Evolutionary conservation across 805 yeast genomes (phyloP).

Genomic region (Candida pseudofarinosa): DNA sequence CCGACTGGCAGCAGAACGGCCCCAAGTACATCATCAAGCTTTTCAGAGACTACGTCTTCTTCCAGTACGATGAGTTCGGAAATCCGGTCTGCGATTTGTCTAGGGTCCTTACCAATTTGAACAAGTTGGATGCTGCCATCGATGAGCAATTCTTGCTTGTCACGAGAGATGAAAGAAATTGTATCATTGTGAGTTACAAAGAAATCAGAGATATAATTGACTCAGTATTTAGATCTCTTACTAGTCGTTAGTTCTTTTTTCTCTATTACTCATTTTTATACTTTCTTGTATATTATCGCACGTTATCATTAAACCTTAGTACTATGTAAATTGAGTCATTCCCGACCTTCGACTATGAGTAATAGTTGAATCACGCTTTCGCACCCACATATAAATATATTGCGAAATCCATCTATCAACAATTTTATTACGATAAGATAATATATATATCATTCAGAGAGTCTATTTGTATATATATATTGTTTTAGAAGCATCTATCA

Average conservation of each 20-base stretch:
- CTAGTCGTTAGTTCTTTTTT: constrained; percentile 9
- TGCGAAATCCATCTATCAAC: not conserved
- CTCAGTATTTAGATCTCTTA: constrained; percentile 56
- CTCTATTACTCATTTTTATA: not conserved
- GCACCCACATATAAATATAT: not conserved
- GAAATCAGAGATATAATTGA: constrained; percentile 74
- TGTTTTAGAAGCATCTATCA: not conserved
- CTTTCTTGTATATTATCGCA: not conserved
- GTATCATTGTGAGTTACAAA: constrained; percentile 80
- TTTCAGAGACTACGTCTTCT: constrained; percentile 82
- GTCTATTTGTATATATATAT: not conserved
- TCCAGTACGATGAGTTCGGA: constrained; percentile 75
- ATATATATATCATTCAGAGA: not conserved
- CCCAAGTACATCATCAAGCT: constrained; percentile 57
- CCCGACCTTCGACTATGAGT: not conserved
- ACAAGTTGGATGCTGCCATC: constrained; percentile 88
- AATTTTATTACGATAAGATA: not conserved
- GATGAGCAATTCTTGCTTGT: constrained; percentile 80
- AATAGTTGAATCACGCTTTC: not conserved
- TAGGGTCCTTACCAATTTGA: constrained; percentile 72
- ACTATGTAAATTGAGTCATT: not conserved
- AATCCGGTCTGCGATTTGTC: constrained; percentile 76
- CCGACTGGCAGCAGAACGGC: constrained; percentile 69
- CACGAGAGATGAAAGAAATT: constrained; percentile 78
- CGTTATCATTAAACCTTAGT: not conserved